phyloP scores from a whole-genome alignment of 257 asterid species.

The Knoxia roxburghii region DNA sequence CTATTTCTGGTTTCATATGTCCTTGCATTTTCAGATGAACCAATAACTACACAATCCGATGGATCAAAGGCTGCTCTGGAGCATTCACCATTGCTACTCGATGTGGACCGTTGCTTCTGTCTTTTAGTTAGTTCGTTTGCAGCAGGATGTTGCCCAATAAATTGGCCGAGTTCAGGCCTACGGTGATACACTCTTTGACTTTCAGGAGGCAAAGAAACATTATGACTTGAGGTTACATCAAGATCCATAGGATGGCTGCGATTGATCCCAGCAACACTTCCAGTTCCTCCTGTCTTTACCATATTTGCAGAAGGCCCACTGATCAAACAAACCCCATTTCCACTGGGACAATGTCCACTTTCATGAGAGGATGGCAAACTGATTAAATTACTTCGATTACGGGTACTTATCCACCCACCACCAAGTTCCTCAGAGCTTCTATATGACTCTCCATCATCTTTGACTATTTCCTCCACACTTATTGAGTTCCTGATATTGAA shows the following conservation, averaged over 20 bases:
- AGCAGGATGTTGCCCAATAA: conserved; percentile 30
- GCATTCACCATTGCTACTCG: conserved; percentile 43
- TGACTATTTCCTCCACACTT: conserved; percentile 29
- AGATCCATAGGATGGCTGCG: conserved; percentile 15
- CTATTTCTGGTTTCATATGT: conserved; percentile 19
- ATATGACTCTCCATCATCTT: conserved; percentile 22
- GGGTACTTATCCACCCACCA: conserved; percentile 63
- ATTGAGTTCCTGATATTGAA: conserved; percentile 37
- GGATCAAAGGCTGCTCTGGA: conserved; percentile 45
- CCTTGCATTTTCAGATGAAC: conserved; percentile 39
- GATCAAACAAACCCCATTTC: conserved; percentile 20
- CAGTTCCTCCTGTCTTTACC: conserved; percentile 34
- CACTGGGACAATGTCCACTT: conserved; percentile 21
- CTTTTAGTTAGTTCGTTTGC: conserved; percentile 36
- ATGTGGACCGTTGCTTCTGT: conserved; percentile 49
- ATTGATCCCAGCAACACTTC: conserved; percentile 23
- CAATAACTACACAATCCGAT: conserved; percentile 41
- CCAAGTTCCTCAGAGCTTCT: conserved; percentile 32
- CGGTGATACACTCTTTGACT: conserved; percentile 30
- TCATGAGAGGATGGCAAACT: conserved; percentile 25
- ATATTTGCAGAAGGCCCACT: conserved; percentile 28
- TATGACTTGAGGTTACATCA: conserved; percentile 33
- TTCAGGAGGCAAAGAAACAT: conserved; percentile 26
- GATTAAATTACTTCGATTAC: conserved; percentile 29
- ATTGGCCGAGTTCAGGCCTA: conserved; percentile 31